phyloP scores from a whole-genome alignment of 352 stramenopile species.

The Pythium dissotocum region DNA sequence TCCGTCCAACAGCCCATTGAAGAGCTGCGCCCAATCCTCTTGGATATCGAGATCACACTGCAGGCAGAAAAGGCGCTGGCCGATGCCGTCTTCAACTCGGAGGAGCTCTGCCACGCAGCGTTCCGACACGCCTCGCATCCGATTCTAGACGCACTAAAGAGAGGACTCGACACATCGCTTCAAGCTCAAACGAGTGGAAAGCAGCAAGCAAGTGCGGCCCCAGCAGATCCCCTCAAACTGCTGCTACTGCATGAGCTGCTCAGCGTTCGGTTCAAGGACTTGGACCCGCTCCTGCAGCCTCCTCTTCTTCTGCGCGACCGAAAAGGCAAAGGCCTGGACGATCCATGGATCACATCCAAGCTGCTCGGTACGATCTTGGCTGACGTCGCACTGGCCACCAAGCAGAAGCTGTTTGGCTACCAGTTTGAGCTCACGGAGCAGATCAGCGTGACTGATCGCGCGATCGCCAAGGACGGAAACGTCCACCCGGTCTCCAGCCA shows the following conservation, averaged over 20 bases:
- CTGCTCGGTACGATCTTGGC: slow-evolving; percentile 40
- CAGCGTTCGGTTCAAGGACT: slow-evolving; percentile 27
- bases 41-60: slow-evolving; percentile 58
- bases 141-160: slow-evolving; percentile 60
- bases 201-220: slow-evolving; percentile 21
- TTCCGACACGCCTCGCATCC: slow-evolving; percentile 56
- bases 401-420: slow-evolving; percentile 63
- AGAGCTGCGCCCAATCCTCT: slow-evolving; percentile 38
- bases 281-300: slow-evolving; percentile 46
- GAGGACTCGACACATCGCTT: slow-evolving; percentile 38
- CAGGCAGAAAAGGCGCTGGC: slow-evolving; percentile 59
- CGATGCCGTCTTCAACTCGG: slow-evolving; percentile 49
- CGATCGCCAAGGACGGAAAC: slow-evolving; percentile 71
- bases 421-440: slow-evolving; percentile 63
- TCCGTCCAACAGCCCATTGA: slow-evolving; percentile 33
- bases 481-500: slow-evolving; percentile 76
- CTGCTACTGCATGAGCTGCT: slow-evolving; percentile 60
- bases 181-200: slow-evolving; percentile 5
- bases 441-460: slow-evolving; percentile 41
- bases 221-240: slow-evolving; percentile 50
- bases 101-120: slow-evolving; percentile 63
- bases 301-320: slow-evolving; percentile 67
- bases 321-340: slow-evolving; percentile 57
- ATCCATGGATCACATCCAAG: slow-evolving; percentile 67
- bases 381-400: slow-evolving; percentile 45